phyloP scores from a whole-genome alignment of 495 filamentous ascomycete genomes.

The Talaromyces thailandensis region DNA sequence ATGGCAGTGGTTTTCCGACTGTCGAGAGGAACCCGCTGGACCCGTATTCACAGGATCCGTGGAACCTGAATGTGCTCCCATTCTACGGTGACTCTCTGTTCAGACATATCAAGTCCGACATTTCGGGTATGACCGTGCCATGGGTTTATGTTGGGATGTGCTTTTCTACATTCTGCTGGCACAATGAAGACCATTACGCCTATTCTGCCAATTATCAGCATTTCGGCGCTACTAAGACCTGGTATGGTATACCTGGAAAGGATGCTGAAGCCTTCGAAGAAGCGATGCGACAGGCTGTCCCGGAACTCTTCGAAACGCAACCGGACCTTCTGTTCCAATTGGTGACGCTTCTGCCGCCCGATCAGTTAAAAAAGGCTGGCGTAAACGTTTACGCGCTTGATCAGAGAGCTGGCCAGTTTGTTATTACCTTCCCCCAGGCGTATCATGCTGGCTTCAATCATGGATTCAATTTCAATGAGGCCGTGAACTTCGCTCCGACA shows the following conservation, averaged over 20 bases:
- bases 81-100: conserved; percentile 89
- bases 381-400: conserved; percentile 90
- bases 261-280: conserved; percentile 91
- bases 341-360: conserved; percentile 86
- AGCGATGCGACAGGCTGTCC: conserved; percentile 90
- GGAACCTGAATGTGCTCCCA: conserved; percentile 94
- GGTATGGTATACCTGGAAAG: conserved; percentile 94
- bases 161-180: conserved; percentile 99
- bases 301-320: conserved; percentile 94
- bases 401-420: conserved; percentile 91
- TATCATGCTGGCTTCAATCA: conserved; percentile 94
- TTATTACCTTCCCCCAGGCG: conserved; percentile 88
- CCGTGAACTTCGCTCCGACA: conserved; percentile 93
- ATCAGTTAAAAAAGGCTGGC: conserved; percentile 89
- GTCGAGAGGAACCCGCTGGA: conserved; percentile 84
- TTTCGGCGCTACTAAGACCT: conserved; percentile 97
- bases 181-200: conserved; percentile 96
- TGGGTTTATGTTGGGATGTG: conserved; percentile 99
- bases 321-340: conserved; percentile 96
- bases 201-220: conserved; percentile 99
- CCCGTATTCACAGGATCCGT: conserved; percentile 77
- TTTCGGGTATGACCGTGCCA: conserved; percentile 99
- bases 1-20: conserved; percentile 95
- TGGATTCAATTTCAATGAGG: conserved; percentile 98
- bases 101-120: conserved; percentile 93